Evolutionary conservation across 192 early-diverging fungal species (phyloP), one percentile per base, ranked within the genome.

Genomic region (Rhizophagus prolifer): DNA sequence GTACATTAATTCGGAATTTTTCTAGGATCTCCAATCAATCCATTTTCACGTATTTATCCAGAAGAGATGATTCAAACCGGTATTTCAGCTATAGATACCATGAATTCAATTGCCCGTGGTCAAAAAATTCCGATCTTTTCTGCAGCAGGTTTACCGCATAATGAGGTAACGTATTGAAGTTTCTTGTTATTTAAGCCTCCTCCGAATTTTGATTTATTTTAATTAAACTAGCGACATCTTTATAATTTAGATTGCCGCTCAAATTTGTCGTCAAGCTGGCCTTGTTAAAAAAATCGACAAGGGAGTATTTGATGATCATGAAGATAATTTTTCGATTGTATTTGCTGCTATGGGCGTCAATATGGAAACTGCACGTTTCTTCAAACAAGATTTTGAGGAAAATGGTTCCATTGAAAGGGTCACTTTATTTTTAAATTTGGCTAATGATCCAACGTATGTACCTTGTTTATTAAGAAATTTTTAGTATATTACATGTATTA

Each of bases 61-160:
- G 96, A 99, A 85, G 97, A 99, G 88, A 99, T 99, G 97, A 97
- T 99, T 77, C 97, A 99, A 84, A 99, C 97, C 13, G 97, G 97
- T 81, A 94, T 99, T 73, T 98, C 96, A 70, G 94, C 97, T 63
- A 99, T 99, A 74, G 97, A 99, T 80, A 97, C 96, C 62, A 99
- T 99, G 97, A 98, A 98, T 89, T 98, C 96, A 23, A 97, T 99
- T 89, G 97, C 97, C 41, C 95, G 97, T 89, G 97, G 97, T n/a
- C 97, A 99, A 85, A 99, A 99, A 90, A 99, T 99, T 79, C 97
- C 97, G 46, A 99, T 99, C 76, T 99, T 99, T 90, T 99, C 97
- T 47, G 96, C 97, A 31, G 90, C 96, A 78, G 97, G 97, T 80
- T 82, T 99, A 64, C 97, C 97, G 34, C 97, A 99, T 85, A 99